A percentile compares a stretch with the other conserved stretches of the same genome.
Conservation (phyloP, 2,329 filamentous ascomycete genomes). For the Phaeosphaeria sp. region DNA sequence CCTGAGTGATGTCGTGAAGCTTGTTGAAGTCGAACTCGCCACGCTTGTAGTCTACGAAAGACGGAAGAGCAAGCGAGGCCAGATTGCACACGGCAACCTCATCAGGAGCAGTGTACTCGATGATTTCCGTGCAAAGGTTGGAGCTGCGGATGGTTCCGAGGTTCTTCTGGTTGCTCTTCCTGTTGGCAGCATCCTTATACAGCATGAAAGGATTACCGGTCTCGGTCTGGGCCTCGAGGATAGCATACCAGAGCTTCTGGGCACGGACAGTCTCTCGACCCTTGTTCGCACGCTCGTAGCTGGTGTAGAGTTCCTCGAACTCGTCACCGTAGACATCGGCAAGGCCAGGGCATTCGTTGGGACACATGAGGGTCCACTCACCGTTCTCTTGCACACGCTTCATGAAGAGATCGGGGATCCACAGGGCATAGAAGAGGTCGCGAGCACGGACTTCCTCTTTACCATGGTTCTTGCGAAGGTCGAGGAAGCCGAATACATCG, state of each 20-base stretch:
- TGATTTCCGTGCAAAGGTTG: conserved; percentile 97
- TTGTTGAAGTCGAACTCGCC: conserved; percentile 94
- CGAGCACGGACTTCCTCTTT: conserved; percentile 98
- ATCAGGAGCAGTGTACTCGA: conserved; percentile 96
- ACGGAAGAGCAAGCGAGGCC: conserved; percentile 89
- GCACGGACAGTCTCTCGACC: conserved; percentile 93
- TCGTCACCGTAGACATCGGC: conserved; percentile 98
- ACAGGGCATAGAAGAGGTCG: conserved; percentile 95
- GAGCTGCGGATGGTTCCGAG: conserved; percentile 97
- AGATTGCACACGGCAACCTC: conserved; percentile 99
- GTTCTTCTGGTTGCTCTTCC: conserved; percentile 99
- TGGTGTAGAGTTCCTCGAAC: conserved; percentile 91
- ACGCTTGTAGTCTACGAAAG: conserved; percentile 84
- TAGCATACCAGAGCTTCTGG: conserved; percentile 99
- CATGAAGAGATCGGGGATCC: conserved; percentile 99
- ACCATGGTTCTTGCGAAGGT: conserved; percentile 98
- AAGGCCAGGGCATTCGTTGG: conserved; percentile 92
- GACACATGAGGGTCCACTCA: conserved; percentile 98
- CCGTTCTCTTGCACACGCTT: conserved; percentile 97
- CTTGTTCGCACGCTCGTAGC: conserved; percentile 84
- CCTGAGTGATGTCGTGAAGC: conserved; percentile 91
- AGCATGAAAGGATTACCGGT: conserved; percentile 99
- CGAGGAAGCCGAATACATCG: conserved; percentile 96
- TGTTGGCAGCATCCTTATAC: conserved; percentile 98
- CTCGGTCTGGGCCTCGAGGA: conserved; percentile 97